These are phyloP conservation scores for Parathielavia appendiculata DNA, from an alignment of 495 filamentous ascomycete genomes.

Conservation along the genomic window DNA sequence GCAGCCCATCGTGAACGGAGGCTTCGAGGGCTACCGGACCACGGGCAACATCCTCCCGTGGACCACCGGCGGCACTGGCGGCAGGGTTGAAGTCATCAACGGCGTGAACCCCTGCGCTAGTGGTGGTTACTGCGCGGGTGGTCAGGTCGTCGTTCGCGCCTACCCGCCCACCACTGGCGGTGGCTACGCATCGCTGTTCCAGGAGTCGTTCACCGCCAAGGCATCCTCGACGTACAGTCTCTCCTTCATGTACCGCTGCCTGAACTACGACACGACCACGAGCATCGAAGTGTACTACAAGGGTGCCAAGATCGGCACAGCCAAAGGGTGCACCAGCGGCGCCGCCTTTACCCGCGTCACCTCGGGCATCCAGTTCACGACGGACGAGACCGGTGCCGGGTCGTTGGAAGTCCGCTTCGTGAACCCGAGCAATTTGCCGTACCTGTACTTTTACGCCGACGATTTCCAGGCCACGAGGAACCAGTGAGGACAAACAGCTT, in stretches of 20 bases:
- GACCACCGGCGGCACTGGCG: slow-evolving; percentile 14
- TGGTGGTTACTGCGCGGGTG: slow-evolving; percentile 16
- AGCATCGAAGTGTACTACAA: slow-evolving; percentile 13
- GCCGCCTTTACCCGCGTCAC: slow-evolving; percentile 12
- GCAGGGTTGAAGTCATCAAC: slow-evolving; percentile 15
- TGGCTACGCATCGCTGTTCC: slow-evolving; percentile 5
- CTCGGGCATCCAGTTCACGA: slow-evolving; percentile 21
- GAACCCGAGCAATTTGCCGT: slow-evolving; percentile 6
- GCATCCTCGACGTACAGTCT: slow-evolving; percentile 20
- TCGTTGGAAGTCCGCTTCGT: slow-evolving; percentile 21
- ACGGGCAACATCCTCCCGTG: slow-evolving; percentile 22
- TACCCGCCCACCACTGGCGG: slow-evolving; percentile 13
- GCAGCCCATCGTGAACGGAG: slow-evolving; percentile 16
- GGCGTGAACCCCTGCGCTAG: slow-evolving; percentile 19
- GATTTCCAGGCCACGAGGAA: slow-evolving; percentile 25
- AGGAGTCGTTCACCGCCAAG: slow-evolving; percentile 18
- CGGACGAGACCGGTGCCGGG: slow-evolving; percentile 16
- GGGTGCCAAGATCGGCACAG: slow-evolving; percentile 5
- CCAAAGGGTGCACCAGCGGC: neutral
- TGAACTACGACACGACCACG: slow-evolving; percentile 21
- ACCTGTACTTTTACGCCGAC: slow-evolving; percentile 26
- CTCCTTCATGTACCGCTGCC: slow-evolving; percentile 23
- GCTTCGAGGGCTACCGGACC: slow-evolving; percentile 14
- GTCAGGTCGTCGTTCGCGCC: slow-evolving; percentile 18
- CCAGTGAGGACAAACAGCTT: no score